These are phyloP conservation scores for Paecilomyces dactylethromorphus DNA, from an alignment of 2,329 filamentous ascomycete genomes.

Conservation along the genomic window DNA sequence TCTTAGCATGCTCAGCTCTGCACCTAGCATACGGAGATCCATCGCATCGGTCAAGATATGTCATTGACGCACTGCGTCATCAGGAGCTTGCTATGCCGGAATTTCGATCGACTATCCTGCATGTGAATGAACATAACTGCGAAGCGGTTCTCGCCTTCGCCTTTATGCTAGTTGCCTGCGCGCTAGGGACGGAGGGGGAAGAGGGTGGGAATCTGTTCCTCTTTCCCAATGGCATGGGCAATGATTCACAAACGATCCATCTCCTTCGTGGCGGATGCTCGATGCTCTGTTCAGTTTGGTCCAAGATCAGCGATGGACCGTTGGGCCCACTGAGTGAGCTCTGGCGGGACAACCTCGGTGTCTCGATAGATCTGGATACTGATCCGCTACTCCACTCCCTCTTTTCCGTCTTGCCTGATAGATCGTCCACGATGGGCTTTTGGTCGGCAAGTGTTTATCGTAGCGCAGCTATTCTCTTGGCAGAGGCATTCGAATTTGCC, in stretches of 20 bases:
- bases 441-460: neutral
- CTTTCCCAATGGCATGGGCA: neutral
- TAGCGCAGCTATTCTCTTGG: neutral
- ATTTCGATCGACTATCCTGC: constrained; percentile 11
- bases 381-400: neutral
- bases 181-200: constrained; percentile 10
- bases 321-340: neutral
- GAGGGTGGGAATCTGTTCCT: constrained; percentile 14
- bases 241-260: constrained; percentile 12
- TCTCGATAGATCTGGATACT: neutral
- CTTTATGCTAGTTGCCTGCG: constrained; percentile 14
- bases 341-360: neutral
- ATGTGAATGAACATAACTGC: constrained; percentile 9
- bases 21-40: constrained; percentile 27
- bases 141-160: constrained; percentile 13
- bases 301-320: constrained; percentile 9
- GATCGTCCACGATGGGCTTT: neutral
- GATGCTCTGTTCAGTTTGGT: constrained; percentile 16
- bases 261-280: constrained; percentile 16
- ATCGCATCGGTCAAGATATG: constrained; percentile 6
- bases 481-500: neutral
- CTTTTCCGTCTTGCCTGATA: neutral
- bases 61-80: constrained; percentile 10
- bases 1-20: constrained; percentile 34
- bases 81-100: constrained; percentile 19